phyloP scores from a whole-genome alignment of 2,329 filamentous ascomycete species.

The Chrysosporium queenslandicum region DNA sequence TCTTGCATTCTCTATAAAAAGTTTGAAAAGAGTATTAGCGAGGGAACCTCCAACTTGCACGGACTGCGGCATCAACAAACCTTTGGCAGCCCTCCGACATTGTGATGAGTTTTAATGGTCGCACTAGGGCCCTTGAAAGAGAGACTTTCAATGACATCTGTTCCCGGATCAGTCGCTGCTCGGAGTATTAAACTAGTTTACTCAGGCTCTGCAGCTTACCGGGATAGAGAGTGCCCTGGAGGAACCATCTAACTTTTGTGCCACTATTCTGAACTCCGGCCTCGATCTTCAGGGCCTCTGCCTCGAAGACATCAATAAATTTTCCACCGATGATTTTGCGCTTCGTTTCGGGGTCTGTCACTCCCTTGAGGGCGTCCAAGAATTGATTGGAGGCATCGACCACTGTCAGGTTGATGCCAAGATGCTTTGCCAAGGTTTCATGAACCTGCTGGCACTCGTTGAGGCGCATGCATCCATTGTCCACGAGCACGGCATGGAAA shows the following conservation, averaged over 20 bases:
- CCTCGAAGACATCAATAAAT: constrained; percentile 73
- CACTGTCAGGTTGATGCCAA: constrained; percentile 85
- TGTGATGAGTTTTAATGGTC: constrained; percentile 61
- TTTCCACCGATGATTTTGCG: constrained; percentile 73
- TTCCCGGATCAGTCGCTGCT: neutral
- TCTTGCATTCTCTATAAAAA: constrained; percentile 19
- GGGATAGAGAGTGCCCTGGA: constrained; percentile 74
- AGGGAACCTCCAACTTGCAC: too few relatives aligned
- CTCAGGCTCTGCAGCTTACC: constrained; percentile 24
- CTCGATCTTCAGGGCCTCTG: constrained; percentile 54
- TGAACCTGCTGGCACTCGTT: constrained; percentile 78
- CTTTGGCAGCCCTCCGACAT: constrained; percentile 55
- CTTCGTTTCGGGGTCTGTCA: constrained; percentile 75
- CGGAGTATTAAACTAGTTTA: neutral
- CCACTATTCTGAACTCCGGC: constrained; percentile 48
- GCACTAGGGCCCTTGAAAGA: constrained; percentile 62
- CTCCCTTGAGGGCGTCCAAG: constrained; percentile 62
- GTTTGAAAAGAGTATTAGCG: too few relatives aligned
- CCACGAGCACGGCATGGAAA: constrained; percentile 74
- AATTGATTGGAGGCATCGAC: constrained; percentile 71
- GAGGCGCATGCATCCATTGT: constrained; percentile 77
- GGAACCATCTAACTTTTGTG: constrained; percentile 74
- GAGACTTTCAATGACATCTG: constrained; percentile 58
- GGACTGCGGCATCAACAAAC: neutral
- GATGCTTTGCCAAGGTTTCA: constrained; percentile 62